These are phyloP conservation scores for Peronospora farinosa DNA, from an alignment of 352 stramenopile species.

Conservation along the genomic window DNA sequence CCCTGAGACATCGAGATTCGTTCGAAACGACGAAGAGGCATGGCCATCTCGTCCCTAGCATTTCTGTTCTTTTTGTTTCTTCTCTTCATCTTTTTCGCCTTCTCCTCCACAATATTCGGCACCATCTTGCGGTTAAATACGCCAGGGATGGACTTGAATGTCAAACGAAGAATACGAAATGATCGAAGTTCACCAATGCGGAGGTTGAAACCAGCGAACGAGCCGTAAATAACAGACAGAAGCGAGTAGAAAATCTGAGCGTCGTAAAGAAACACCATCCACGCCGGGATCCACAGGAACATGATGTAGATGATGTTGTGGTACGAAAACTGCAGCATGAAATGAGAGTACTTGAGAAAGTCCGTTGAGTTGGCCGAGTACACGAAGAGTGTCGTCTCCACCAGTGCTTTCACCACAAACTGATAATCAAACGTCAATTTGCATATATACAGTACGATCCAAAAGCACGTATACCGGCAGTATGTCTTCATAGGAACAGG, in stretches of 20 bases:
- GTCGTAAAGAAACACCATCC: constrained; percentile 83
- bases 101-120: constrained; percentile 75
- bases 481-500: constrained; percentile 68
- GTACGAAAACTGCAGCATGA: constrained; percentile 73
- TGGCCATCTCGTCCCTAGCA: constrained; percentile 52
- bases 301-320: constrained; percentile 80
- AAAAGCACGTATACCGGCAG: constrained; percentile 81
- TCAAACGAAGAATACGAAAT: constrained; percentile 74
- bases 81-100: constrained; percentile 61
- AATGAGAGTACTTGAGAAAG: constrained; percentile 76
- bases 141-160: constrained; percentile 79
- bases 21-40: constrained; percentile 69
- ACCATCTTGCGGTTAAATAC: constrained; percentile 85
- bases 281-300: constrained; percentile 77
- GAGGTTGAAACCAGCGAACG: constrained; percentile 78
- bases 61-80: constrained; percentile 40
- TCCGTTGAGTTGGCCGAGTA: constrained; percentile 59
- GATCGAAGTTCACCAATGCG: constrained; percentile 78
- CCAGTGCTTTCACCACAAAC: constrained; percentile 74
- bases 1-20: constrained; percentile 78
- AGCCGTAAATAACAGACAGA: constrained; percentile 70
- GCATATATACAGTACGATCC: constrained; percentile 61
- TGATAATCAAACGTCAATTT: constrained; percentile 86
- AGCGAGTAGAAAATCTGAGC: constrained; percentile 83
- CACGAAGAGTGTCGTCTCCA: constrained; percentile 82